A percentile compares a stretch with the other conserved stretches of the same genome.
These are phyloP conservation scores for Pisolithus albus DNA, from an alignment of 768 basidiomycete genomes.

Conservation along the genomic window DNA sequence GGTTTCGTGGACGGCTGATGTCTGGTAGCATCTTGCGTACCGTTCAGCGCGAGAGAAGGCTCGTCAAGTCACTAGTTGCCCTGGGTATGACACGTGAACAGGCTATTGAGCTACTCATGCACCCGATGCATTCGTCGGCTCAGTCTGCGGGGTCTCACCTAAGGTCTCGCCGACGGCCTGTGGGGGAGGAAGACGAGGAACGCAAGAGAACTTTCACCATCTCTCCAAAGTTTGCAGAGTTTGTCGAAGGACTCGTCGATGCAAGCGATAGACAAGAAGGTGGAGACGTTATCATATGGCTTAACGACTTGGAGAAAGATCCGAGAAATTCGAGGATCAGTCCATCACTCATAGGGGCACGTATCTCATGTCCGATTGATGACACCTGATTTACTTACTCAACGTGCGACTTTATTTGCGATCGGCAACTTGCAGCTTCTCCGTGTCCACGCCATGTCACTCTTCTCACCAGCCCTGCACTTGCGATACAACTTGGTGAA, in stretches of 20 bases:
- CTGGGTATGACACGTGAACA: conserved; percentile 59
- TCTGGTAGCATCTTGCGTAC: conserved; percentile 52
- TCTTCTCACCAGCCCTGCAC: conserved; percentile 71
- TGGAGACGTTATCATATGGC: conserved; percentile 69
- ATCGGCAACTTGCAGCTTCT: conserved; percentile 18
- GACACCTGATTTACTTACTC: neutral
- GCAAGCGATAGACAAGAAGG: conserved; percentile 82
- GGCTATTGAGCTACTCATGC: conserved; percentile 68
- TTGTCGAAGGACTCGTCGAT: conserved; percentile 73
- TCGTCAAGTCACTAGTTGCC: conserved; percentile 51
- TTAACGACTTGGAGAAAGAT: conserved; percentile 90
- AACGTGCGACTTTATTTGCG: conserved; percentile 1
- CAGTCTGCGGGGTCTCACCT: conserved; percentile 20
- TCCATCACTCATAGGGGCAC: conserved; percentile 44
- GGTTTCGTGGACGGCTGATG: neutral
- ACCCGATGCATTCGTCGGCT: conserved; percentile 47
- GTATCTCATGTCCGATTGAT: conserved; percentile 8
- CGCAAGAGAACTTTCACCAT: conserved; percentile 84
- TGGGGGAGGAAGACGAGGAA: conserved; percentile 34
- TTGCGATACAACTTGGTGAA: conserved; percentile 81
- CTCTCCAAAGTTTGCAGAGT: conserved; percentile 20
- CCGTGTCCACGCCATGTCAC: conserved; percentile 32
- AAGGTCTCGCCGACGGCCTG: neutral
- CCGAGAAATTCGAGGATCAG: conserved; percentile 49
- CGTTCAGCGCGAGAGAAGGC: conserved; percentile 62